Evolutionary conservation across 1,284 basidiomycete species (phyloP).

Genomic region (Neonothopanus nambi): DNA sequence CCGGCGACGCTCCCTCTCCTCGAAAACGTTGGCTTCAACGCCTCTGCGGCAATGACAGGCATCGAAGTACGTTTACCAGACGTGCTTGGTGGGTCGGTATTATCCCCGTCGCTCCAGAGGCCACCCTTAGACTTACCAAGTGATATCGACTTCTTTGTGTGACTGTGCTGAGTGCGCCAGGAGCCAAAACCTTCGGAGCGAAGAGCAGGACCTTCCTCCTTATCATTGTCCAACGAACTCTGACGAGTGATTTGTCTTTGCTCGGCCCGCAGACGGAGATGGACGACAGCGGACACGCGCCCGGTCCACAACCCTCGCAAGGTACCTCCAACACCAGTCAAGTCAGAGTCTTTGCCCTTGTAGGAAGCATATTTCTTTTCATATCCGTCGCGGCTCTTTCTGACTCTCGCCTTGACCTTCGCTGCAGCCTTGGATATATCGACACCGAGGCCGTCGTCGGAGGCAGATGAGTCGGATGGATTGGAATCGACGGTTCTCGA

Average conservation of each 20-base stretch:
- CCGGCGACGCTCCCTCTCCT: constrained; percentile 14
- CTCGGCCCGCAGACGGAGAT: constrained; percentile 30
- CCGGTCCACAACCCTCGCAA: constrained; percentile 35
- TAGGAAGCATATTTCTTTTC: background rate
- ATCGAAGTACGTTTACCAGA: background rate
- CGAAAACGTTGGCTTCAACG: background rate
- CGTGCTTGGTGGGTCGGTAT: constrained; percentile 5
- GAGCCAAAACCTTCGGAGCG: constrained; percentile 1
- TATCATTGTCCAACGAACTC: constrained; percentile 15
- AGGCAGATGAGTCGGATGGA: background rate
- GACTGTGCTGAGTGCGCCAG: background rate
- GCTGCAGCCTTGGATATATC: constrained; percentile 9
- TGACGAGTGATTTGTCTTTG: constrained; percentile 19
- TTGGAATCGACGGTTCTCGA: background rate
- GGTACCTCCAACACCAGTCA: constrained; percentile 31
- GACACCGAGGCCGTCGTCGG: background rate
- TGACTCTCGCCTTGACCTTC: constrained; percentile 11
- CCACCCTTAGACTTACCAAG: constrained; percentile 21
- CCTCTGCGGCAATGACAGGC: constrained; percentile 1
- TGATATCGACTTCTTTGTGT: background rate
- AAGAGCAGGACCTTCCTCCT: constrained; percentile 12
- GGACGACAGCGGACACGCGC: constrained; percentile 26
- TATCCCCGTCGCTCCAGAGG: constrained; percentile 18
- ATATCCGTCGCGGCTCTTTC: background rate
- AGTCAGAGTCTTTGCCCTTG: constrained; percentile 9